Base-by-base conservation (phyloP, 140 eudicot genomes). In the Anethum foeniculum region DNA sequence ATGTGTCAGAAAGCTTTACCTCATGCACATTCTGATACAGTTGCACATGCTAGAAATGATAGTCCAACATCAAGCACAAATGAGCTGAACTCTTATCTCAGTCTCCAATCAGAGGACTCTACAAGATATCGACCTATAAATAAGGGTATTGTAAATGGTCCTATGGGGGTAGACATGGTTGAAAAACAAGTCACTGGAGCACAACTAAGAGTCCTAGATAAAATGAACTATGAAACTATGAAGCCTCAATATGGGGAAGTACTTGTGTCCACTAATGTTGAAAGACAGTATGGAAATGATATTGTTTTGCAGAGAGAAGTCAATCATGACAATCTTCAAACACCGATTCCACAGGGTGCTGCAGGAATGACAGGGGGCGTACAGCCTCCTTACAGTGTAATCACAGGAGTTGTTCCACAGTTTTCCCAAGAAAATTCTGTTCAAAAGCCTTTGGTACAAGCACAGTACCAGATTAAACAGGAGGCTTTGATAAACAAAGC, bases 1-100 rank as follows among this genome's bases (percentile, higher is more conserved):
- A 85, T 92, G 96, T 95, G 99, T 85, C 96, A 90, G 48, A 95
- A 92, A 81, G 93, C 91, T 77, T 83, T 95, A 75, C 99, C 99
- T 30, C 99, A 92, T 82, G 96, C 97, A 43, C 99, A 95, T 86
- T 95, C 99, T 2, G 99, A 95, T 80, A 87, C 92, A 19, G 52
- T 90, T 49, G 93, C 92, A 77, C 97, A 95, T 73, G 92, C 87
- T 51, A 84, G 62, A 39, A 92, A 78, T 79, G 93, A 76, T 79
- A 89, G 89, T 79, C 87, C 90, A 54, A 83, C 81, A 69, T 82
- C 88, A 56, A 79, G 87, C 23, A 38, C 81, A 23, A 74, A 88
- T n/a, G 96, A 90, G 51, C 43, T 79, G 18, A 90, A 82, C 77
- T 86, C 96, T 71, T 88, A 90, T 83, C 91, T 81, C 15, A 89